Conservation (phyloP, 2,329 filamentous ascomycete species). For the Alternaria viburni region DNA sequence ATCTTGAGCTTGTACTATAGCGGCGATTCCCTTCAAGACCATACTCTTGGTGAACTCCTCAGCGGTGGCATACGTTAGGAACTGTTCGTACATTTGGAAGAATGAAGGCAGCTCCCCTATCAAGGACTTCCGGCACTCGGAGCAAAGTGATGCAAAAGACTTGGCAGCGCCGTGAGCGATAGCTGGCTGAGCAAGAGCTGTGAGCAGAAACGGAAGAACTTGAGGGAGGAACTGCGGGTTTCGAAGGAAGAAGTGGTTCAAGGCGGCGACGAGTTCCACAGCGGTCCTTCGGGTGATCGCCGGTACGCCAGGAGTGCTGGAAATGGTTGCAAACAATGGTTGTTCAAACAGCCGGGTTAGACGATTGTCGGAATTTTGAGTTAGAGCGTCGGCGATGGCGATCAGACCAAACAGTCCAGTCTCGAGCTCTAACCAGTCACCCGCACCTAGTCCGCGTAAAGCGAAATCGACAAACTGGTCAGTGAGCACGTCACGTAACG, state of each 20-base stretch:
- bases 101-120: conserved; percentile 71
- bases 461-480: conserved; percentile 55
- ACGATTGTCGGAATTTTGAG: conserved; percentile 64
- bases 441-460: conserved; percentile 48
- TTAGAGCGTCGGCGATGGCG: conserved; percentile 69
- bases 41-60: conserved; percentile 75
- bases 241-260: conserved; percentile 77
- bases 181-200: conserved; percentile 66
- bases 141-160: conserved; percentile 76
- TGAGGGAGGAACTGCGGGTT: conserved; percentile 71
- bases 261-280: conserved; percentile 72
- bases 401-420: conserved; percentile 67
- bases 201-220: conserved; percentile 77
- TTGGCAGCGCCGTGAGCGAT: conserved; percentile 74
- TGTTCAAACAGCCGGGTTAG: conserved; percentile 69
- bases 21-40: conserved; percentile 75
- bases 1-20: conserved; percentile 74
- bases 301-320: conserved; percentile 59
- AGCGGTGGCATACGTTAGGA: conserved; percentile 64
- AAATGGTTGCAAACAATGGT: conserved; percentile 62
- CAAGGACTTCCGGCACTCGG: conserved; percentile 74
- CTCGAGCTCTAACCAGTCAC: conserved; percentile 59
- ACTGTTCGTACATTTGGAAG: conserved; percentile 71
- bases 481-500: conserved; percentile 55
- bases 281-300: conserved; percentile 70